Conservation (phyloP, 177 flowering plant species). For the Vitis hybrid region DNA sequence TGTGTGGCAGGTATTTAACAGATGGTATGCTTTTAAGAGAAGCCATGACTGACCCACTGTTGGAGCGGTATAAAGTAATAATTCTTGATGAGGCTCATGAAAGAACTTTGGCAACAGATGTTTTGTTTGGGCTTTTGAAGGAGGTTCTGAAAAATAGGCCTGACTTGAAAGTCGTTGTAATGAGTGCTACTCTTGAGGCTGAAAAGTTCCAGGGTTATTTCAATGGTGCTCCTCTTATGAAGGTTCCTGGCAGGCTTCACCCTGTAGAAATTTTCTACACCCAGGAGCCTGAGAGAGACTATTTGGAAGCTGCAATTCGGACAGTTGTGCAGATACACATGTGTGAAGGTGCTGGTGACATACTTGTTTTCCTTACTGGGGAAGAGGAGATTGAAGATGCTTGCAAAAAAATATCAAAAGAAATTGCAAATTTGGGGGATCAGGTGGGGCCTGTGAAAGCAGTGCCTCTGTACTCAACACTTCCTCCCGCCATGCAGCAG, state of each 20-base stretch:
- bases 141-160: slow-evolving; percentile 77
- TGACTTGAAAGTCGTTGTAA: slow-evolving; percentile 78
- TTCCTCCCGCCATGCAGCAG: slow-evolving; percentile 93
- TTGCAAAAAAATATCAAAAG: slow-evolving; percentile 67
- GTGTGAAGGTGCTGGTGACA: slow-evolving; percentile 73
- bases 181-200: slow-evolving; percentile 97
- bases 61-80: slow-evolving; percentile 76
- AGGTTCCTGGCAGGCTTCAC: slow-evolving; percentile 86
- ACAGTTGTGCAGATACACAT: slow-evolving; percentile 82
- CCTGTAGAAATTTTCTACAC: slow-evolving; percentile 90
- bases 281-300: slow-evolving; percentile 86
- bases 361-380: slow-evolving; percentile 88
- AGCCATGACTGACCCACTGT: slow-evolving; percentile 86
- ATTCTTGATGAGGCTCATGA: slow-evolving; percentile 95
- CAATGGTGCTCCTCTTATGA: slow-evolving; percentile 75
- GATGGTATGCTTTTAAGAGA: slow-evolving; percentile 97
- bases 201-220: slow-evolving; percentile 88
- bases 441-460: slow-evolving; percentile 75
- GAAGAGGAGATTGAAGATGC: slow-evolving; percentile 97
- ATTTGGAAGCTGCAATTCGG: slow-evolving; percentile 80
- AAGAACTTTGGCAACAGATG: slow-evolving; percentile 87
- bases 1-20: slow-evolving; percentile 59
- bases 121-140: slow-evolving; percentile 82
- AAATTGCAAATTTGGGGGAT: slow-evolving; percentile 59
- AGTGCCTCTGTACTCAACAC: slow-evolving; percentile 80